A percentile compares a stretch with the other conserved stretches of the same genome.
phyloP scores from a whole-genome alignment of 2,329 filamentous ascomycete genomes.

The Phyllosticta citrichinensis region DNA sequence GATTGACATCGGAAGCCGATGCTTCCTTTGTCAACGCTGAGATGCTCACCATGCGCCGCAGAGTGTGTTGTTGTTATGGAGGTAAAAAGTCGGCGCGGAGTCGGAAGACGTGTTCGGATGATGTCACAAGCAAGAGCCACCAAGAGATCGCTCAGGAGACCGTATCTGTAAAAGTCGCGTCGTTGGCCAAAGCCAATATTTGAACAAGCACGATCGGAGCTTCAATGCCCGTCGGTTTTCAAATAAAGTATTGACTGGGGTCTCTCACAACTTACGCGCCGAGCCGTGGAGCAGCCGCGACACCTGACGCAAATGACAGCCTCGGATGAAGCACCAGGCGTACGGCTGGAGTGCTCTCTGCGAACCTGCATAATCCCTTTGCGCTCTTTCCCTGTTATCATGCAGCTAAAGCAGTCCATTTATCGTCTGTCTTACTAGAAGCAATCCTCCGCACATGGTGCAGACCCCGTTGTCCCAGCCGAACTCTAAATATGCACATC shows the following conservation, averaged over 20 bases:
- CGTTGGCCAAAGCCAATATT: neutral
- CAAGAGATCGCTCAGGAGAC: neutral
- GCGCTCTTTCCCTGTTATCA: neutral
- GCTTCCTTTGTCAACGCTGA: conserved; percentile 10
- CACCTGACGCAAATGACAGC: neutral
- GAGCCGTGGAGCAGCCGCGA: neutral
- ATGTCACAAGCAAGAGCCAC: neutral
- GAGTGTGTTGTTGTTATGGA: neutral
- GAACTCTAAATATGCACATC: neutral
- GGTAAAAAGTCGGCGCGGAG: neutral
- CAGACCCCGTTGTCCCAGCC: neutral
- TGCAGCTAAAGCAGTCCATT: neutral
- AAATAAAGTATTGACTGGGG: neutral
- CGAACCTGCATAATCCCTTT: neutral
- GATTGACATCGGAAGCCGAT: conserved; percentile 5
- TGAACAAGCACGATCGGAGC: neutral
- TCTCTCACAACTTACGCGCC: neutral
- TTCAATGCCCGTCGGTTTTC: neutral
- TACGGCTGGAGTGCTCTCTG: neutral
- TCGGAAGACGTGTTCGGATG: neutral
- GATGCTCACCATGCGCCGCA: conserved; percentile 25
- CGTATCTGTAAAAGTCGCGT: neutral
- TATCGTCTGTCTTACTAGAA: neutral
- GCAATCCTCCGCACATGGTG: neutral
- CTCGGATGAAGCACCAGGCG: neutral